phyloP scores from a whole-genome alignment of 176 grass and related monocot species.

The Elymus sibiricus region DNA sequence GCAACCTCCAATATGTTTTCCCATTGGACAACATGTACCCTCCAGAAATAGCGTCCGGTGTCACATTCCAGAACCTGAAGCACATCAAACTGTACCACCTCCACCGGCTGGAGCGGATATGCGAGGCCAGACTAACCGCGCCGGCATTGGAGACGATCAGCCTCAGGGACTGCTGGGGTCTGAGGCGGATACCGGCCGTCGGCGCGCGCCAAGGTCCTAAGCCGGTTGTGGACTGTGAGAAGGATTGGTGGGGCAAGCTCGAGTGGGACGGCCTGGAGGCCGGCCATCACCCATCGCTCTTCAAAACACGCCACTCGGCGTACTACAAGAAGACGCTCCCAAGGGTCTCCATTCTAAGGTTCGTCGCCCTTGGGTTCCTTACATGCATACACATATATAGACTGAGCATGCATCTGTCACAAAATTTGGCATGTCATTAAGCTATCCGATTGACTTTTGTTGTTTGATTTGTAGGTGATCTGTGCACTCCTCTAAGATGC shows the following conservation, averaged over 20 bases:
- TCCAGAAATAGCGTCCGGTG: background rate
- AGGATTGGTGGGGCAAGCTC: background rate
- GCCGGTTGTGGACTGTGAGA: background rate
- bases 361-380: background rate
- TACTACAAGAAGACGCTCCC: background rate
- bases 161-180: constrained; percentile 1
- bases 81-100: background rate
- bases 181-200: background rate
- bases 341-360: background rate
- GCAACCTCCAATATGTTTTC: background rate
- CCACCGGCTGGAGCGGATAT: too few relatives aligned
- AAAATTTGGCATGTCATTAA: background rate
- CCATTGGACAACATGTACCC: background rate
- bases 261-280: background rate
- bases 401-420: background rate
- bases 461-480: background rate
- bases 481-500: background rate
- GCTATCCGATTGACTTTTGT: background rate
- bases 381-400: background rate
- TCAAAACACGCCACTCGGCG: background rate
- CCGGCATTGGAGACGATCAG: background rate
- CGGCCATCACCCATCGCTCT: background rate
- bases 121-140: background rate
- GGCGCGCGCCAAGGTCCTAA: background rate
- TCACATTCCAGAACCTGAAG: background rate